Percentiles rank a stretch among this genome's conserved stretches.
phyloP scores from a whole-genome alignment of 345 rosid species.

The Hypericum androsaemum region DNA sequence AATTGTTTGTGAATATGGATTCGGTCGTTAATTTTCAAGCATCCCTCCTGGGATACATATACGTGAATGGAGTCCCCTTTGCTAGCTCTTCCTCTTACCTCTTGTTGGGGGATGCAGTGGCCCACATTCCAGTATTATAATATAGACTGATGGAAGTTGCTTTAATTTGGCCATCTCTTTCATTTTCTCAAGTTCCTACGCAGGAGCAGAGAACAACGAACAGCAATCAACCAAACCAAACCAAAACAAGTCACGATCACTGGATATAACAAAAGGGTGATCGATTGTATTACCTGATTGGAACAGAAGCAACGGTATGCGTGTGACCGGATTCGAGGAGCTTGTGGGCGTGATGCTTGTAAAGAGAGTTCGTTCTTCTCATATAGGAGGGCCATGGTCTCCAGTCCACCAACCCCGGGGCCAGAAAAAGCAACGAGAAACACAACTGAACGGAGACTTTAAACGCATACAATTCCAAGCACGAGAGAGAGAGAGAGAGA shows the following conservation, averaged over 20 bases:
- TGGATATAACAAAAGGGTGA: background rate
- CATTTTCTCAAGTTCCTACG: constrained; percentile 89
- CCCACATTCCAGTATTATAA: constrained; percentile 88
- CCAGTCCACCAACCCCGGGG: constrained; percentile 74
- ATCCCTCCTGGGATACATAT: constrained; percentile 67
- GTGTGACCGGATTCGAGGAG: constrained; percentile 77
- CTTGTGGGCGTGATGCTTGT: constrained; percentile 62
- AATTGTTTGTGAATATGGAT: too few relatives aligned
- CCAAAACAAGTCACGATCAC: background rate
- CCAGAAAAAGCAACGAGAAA: constrained; percentile 22
- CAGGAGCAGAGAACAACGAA: constrained; percentile 1
- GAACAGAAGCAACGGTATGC: constrained; percentile 91
- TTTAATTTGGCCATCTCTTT: constrained; percentile 65
- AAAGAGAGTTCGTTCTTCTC: constrained; percentile 78
- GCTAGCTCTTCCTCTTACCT: constrained; percentile 65
- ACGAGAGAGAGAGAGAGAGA: background rate
- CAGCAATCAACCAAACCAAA: constrained; percentile 5
- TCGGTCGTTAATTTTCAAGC: constrained; percentile 69
- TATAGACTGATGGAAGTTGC: constrained; percentile 76
- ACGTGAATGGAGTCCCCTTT: constrained; percentile 72
- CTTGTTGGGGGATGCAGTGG: constrained; percentile 54
- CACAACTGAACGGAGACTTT: constrained; percentile 4
- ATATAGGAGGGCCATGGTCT: constrained; percentile 76
- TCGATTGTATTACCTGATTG: constrained; percentile 43
- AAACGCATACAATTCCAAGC: background rate